Evolutionary conservation across 371 early-diverging fungal species (phyloP), one percentile per base, ranked within the genome.

Genomic region (Rhizopus microsporus): DNA sequence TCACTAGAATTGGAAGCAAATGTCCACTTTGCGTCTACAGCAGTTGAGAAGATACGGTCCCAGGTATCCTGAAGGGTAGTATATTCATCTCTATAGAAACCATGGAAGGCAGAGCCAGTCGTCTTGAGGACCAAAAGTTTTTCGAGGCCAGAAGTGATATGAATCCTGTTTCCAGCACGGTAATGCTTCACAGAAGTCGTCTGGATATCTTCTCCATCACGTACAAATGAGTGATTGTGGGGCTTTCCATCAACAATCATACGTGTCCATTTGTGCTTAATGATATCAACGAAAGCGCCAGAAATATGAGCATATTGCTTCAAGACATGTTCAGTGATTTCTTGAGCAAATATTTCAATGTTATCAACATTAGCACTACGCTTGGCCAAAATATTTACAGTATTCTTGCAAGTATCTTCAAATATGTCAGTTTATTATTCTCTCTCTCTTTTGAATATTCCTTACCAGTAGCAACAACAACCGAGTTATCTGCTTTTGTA

Each of bases 31-130:
- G 83, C 75, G 71, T 88, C 85, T 32, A 93, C 85, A 45, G 79
- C 69, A 53, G 93, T 93, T 32, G 91, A 89, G 59, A 93, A 82
- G 66, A 93, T 83, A 65, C 93, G 89, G 67, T 93, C 93, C 68
- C 85, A 80, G 55, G 85, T 81, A 45, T 88, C 89, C 7, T 81
- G 81, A 55, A 93, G 76, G 16, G 90, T 89, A 54, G 91, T 85
- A 71, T 86, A 87, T 67, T 91, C 82, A 68, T 90, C 91, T 59
- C 75, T 77, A 70, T 86, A 82, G 74, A 88, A 93, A 58, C 85
- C 75, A 56, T 84, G 83, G 77, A 93, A 93, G 51, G 90, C 80
- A 12, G 93, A 93, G 51, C 91, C 91, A 37, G 93, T 92, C 43
- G 89, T 86, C 82, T 90, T 90, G 57, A 90, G 76, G 45, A 90